Evolutionary conservation across 805 yeast species (phyloP).

Genomic region (Metschnikowia anglica): DNA sequence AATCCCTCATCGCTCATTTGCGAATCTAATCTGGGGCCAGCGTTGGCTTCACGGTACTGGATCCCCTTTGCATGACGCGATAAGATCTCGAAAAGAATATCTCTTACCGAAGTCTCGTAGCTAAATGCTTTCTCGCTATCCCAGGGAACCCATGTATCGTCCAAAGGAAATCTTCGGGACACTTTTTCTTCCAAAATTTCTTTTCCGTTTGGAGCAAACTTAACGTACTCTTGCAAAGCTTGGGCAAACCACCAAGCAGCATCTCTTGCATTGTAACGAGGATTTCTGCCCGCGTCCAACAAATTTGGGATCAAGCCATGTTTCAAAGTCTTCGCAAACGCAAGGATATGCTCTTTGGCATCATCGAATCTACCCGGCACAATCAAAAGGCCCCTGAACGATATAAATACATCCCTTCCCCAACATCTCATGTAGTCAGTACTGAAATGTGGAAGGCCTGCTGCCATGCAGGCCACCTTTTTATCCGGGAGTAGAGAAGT

Average conservation of each 20-base stretch:
- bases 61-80: slow-evolving; percentile 89
- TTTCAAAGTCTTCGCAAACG: slow-evolving; percentile 86
- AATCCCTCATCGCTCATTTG: slow-evolving; percentile 94
- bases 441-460: slow-evolving; percentile 94
- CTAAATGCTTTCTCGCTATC: slow-evolving; percentile 77
- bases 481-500: slow-evolving; percentile 72
- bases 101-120: slow-evolving; percentile 66
- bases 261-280: slow-evolving; percentile 93
- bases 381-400: slow-evolving; percentile 77
- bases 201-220: slow-evolving; percentile 65
- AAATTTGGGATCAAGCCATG: slow-evolving; percentile 95
- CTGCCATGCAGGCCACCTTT: slow-evolving; percentile 77
- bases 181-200: slow-evolving; percentile 68
- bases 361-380: slow-evolving; percentile 76
- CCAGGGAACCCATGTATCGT: slow-evolving; percentile 70
- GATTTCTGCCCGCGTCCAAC: slow-evolving; percentile 89
- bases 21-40: slow-evolving; percentile 82
- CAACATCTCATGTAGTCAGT: slow-evolving; percentile 93
- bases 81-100: slow-evolving; percentile 77
- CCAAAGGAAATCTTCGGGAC: slow-evolving; percentile 81
- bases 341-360: slow-evolving; percentile 78
- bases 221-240: slow-evolving; percentile 79
- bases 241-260: slow-evolving; percentile 95
- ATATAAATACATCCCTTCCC: slow-evolving; percentile 95
- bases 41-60: slow-evolving; percentile 89